Conservation (phyloP, 805 yeast genomes). For the Candida koratica region DNA sequence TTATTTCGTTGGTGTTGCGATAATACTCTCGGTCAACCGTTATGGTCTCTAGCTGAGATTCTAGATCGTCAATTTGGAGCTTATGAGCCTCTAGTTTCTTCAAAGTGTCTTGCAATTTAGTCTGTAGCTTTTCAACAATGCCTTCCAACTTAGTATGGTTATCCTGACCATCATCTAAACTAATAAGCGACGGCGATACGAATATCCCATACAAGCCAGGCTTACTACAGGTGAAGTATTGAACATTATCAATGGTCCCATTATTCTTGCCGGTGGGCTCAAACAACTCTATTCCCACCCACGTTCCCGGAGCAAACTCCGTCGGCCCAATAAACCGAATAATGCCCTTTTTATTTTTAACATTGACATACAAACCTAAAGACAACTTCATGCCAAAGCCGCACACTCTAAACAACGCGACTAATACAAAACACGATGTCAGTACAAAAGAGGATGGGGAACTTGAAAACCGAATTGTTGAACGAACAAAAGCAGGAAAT, state of each 20-base stretch:
- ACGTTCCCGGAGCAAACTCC: constrained; percentile 53
- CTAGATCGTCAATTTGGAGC: constrained; percentile 12
- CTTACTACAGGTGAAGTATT: constrained; percentile 39
- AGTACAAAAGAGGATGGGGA: constrained; percentile 1
- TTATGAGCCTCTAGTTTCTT: constrained; percentile 22
- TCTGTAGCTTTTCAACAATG: constrained; percentile 40
- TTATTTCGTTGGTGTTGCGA: constrained; percentile 27
- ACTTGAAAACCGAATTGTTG: constrained; percentile 54
- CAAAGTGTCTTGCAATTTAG: constrained; percentile 37
- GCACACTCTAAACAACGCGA: too few species aligned
- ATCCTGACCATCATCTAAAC: neutral
- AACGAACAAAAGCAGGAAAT: constrained; percentile 90
- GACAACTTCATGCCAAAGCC: constrained; percentile 4
- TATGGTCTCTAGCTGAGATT: constrained; percentile 23
- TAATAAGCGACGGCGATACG: constrained; percentile 23
- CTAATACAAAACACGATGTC: constrained; percentile 1
- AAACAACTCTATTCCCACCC: constrained; percentile 50
- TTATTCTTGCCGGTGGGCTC: constrained; percentile 44
- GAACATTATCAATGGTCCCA: constrained; percentile 43
- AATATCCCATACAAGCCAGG: constrained; percentile 44
- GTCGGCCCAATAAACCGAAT: constrained; percentile 53
- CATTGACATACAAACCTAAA: constrained; percentile 30
- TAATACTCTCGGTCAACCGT: constrained; percentile 45
- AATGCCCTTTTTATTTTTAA: constrained; percentile 40
- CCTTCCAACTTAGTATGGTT: constrained; percentile 2